phyloP scores from a whole-genome alignment of 2,329 filamentous ascomycete genomes.

The Decorospora gaudefroyi region DNA sequence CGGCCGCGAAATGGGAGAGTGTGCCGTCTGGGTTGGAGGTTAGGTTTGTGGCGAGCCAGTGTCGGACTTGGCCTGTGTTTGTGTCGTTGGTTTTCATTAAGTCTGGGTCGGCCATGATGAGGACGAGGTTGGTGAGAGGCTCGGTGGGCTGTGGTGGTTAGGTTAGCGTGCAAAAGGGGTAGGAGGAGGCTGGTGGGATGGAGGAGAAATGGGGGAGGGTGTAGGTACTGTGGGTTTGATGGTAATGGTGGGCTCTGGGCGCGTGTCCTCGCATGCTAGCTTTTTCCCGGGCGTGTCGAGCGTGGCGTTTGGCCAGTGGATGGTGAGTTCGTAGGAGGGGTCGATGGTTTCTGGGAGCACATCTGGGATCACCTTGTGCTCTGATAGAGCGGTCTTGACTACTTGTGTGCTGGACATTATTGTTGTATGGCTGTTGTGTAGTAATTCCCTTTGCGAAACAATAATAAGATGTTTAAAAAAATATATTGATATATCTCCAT shows the following conservation, averaged over 20 bases:
- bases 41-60: constrained; percentile 30
- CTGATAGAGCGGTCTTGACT: constrained; percentile 9
- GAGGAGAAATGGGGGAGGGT: accelerated
- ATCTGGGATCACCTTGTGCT: constrained; percentile 27
- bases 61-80: constrained; percentile 30
- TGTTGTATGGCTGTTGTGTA: background rate
- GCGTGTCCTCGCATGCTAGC: constrained; percentile 21
- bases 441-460: too few relatives aligned
- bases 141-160: constrained; percentile 12
- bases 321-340: constrained; percentile 18
- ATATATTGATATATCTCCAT: too few relatives aligned
- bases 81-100: constrained; percentile 31
- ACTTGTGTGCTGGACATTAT: constrained; percentile 11
- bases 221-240: constrained; percentile 19
- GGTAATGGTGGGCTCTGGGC: constrained; percentile 21
- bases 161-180: too few relatives aligned
- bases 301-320: constrained; percentile 22
- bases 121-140: constrained; percentile 19
- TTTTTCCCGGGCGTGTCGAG: constrained; percentile 21
- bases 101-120: constrained; percentile 30
- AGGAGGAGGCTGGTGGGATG: background rate
- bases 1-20: constrained; percentile 6
- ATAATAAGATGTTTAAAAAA: too few relatives aligned
- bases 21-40: constrained; percentile 15
- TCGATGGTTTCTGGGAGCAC: constrained; percentile 17